A percentile compares a stretch with the other conserved stretches of the same genome.
Conservation (phyloP, 371 early-diverging fungal species). For the Mortierella sp. region DNA sequence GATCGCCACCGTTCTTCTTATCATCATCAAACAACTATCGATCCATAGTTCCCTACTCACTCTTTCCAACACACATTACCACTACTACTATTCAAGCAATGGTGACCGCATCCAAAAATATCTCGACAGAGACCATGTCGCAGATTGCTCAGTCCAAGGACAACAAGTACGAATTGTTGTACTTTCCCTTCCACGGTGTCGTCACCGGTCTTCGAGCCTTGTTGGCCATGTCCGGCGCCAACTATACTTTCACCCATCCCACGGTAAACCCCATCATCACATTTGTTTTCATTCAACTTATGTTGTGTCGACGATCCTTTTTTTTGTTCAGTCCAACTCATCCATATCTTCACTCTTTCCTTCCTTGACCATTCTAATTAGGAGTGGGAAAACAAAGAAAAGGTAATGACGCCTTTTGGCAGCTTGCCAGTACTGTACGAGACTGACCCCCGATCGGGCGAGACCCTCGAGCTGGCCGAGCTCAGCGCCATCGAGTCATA, state of each 20-base stretch:
- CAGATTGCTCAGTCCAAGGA: constrained; percentile 21
- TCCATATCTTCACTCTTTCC: background rate
- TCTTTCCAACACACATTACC: background rate
- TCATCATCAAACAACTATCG: background rate
- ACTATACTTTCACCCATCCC: constrained; percentile 27
- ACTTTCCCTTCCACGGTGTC: constrained; percentile 44
- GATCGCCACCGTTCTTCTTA: background rate
- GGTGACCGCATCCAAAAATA: constrained; percentile 26
- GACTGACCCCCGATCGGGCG: constrained; percentile 5
- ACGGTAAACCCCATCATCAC: too few relatives aligned
- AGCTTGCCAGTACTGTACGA: constrained; percentile 32
- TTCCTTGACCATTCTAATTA: background rate
- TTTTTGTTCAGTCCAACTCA: background rate
- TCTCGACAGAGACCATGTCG: constrained; percentile 34
- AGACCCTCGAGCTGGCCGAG: constrained; percentile 28
- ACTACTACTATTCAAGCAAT: background rate
- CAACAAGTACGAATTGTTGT: constrained; percentile 36
- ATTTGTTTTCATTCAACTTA: background rate
- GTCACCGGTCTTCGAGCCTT: constrained; percentile 37
- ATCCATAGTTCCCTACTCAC: background rate
- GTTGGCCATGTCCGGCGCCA: constrained; percentile 31
- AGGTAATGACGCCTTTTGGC: constrained; percentile 23
- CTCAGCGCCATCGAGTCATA: constrained; percentile 17
- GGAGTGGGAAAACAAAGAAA: constrained; percentile 31
- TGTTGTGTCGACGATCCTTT: background rate